These are phyloP conservation scores for Fomitopsis pulvina DNA, from an alignment of 768 basidiomycete genomes.

Conservation along the genomic window DNA sequence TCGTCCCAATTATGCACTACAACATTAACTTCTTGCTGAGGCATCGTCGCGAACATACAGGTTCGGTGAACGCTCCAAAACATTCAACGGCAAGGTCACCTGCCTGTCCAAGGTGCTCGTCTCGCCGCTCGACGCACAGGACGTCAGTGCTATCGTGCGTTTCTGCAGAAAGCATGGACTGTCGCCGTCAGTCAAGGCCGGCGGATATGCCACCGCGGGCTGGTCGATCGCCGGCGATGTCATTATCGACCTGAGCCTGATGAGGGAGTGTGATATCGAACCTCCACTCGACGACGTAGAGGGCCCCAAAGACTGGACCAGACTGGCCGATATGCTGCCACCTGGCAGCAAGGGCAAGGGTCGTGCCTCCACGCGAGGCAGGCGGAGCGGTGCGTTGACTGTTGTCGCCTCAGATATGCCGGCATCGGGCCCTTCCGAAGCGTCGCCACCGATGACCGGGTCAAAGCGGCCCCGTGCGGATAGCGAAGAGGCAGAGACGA, in stretches of 20 bases:
- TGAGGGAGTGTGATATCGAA: constrained; percentile 67
- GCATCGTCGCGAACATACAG: constrained; percentile 6
- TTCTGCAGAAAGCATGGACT: constrained; percentile 71
- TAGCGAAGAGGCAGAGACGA: constrained; percentile 1
- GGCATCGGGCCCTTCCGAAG: background rate
- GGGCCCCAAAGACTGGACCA: constrained; percentile 42
- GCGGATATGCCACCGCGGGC: constrained; percentile 87
- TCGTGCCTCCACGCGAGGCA: constrained; percentile 9
- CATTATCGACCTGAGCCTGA: constrained; percentile 69
- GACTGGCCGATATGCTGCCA: constrained; percentile 48
- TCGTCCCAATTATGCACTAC: background rate
- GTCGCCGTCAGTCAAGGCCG: constrained; percentile 78
- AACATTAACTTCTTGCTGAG: background rate
- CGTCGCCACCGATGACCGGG: background rate
- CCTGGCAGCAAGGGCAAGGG: constrained; percentile 52
- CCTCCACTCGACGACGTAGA: constrained; percentile 29
- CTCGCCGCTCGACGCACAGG: constrained; percentile 70
- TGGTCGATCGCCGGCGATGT: constrained; percentile 86
- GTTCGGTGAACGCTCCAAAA: constrained; percentile 18
- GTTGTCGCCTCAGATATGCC: background rate
- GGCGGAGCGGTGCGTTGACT: background rate
- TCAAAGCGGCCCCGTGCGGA: constrained; percentile 49
- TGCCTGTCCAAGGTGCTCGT: constrained; percentile 30
- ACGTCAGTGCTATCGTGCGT: constrained; percentile 70
- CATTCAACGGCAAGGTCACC: constrained; percentile 24